Base-by-base conservation (phyloP, 768 basidiomycete genomes). In the Psilocybe tampanensis region DNA sequence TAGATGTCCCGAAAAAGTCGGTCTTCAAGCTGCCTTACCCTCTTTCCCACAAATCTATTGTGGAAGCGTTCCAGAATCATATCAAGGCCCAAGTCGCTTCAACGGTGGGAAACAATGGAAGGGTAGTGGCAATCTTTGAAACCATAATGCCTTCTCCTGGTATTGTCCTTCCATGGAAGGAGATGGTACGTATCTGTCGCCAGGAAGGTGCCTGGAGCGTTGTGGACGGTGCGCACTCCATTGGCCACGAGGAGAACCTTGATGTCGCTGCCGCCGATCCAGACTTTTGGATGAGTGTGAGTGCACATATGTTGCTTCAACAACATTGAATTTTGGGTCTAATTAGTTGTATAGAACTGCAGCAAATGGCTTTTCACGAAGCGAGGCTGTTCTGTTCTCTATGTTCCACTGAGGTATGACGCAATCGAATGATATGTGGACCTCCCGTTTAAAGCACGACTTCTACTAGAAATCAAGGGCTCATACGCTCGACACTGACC, bases 331-430 rank as follows among this genome's bases (percentile, higher is more conserved):
- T 8, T 39, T 39, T 39, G 36, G 36, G 3, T 13, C 7, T 5
- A n/a, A 9, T 32, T 44, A 11, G 8, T 19, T 6, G 44, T 17
- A 19, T 58, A 89, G 83, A 92, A 92, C 64, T 88, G 86, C 60
- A 87, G 92, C 70, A 94, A 94, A 70, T 95, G 92, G 92, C 72
- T 92, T 4, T 85, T 78, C 62, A 76, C 83, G 7, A 86, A 90
- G 67, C 80, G 91, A 12, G 74, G 81, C 1, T 85, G 79, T 51
- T 84, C 89, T 0, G 73, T 89, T 18, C 73, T 94, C n/a, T 94
- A 94, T 65, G 88, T 90, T 5, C 88, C 91, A 0, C 76, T 69
- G 52, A 67, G 78, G 78, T 76, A 29, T n/a, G n/a, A n/a, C n/a
- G n/a, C n/a, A n/a, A n/a, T n/a, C n/a, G n/a, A n/a, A n/a, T n/a